Evolutionary conservation across 164 flowering plant genomes (phyloP).

Genomic region (Aristolochia fimbriata): DNA sequence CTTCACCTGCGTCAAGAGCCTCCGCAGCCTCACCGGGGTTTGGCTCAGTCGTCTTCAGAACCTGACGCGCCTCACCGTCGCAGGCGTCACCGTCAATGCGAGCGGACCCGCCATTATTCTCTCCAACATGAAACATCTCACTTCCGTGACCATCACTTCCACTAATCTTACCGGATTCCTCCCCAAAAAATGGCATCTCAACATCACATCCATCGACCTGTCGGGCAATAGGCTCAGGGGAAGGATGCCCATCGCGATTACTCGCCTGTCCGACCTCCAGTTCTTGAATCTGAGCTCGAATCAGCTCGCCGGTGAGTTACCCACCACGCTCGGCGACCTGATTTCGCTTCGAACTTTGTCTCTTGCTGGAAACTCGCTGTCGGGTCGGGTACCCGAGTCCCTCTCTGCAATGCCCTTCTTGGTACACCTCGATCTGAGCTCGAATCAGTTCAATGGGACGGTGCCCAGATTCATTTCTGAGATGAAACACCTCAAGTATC

Average conservation of each 20-base stretch:
- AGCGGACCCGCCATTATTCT: conserved; percentile 57
- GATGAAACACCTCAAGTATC: conserved; percentile 54
- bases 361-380: conserved; percentile 51
- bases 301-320: conserved; percentile 51
- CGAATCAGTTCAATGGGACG: conserved; percentile 78
- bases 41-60: conserved; percentile 55
- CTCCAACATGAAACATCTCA: conserved; percentile 37
- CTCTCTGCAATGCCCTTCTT: conserved; percentile 41
- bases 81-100: conserved; percentile 37
- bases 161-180: conserved; percentile 62
- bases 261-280: conserved; percentile 6
- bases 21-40: conserved; percentile 59
- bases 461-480: conserved; percentile 52
- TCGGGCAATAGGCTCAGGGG: conserved; percentile 63
- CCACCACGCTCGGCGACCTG: conserved; percentile 57
- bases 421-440: conserved; percentile 72
- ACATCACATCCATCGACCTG: conserved; percentile 59
- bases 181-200: conserved; percentile 47
- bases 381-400: conserved; percentile 68
- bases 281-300: conserved; percentile 58
- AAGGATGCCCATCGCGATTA: conserved; percentile 18
- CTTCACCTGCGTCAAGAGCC: conserved; percentile 53
- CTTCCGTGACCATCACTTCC: conserved; percentile 47
- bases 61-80: conserved; percentile 60
- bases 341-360: conserved; percentile 49